A percentile compares a stretch with the other conserved stretches of the same genome.
phyloP scores from a whole-genome alignment of 192 early-diverging fungal species.

The Pecoramyces ruminantium region DNA sequence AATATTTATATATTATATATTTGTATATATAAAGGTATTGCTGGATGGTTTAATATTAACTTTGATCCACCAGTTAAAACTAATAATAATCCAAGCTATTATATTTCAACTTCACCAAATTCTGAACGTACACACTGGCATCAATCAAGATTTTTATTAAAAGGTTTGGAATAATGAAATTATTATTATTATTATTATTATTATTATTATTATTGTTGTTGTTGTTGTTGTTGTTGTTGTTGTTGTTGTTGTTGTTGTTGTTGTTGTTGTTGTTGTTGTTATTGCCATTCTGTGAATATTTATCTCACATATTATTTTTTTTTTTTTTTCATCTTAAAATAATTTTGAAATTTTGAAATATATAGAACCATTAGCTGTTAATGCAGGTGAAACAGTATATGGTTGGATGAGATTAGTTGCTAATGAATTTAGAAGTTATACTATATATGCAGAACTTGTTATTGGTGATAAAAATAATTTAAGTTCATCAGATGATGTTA shows the following conservation, averaged over 20 bases:
- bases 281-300: too few species aligned
- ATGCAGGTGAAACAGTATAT: conserved; percentile 68
- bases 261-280: too few species aligned
- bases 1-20: neutral
- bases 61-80: conserved; percentile 42
- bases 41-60: conserved; percentile 90
- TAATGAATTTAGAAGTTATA: conserved; percentile 85
- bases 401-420: conserved; percentile 74
- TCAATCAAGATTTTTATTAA: conserved; percentile 81
- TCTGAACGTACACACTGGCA: conserved; percentile 86
- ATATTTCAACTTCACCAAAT: conserved; percentile 72
- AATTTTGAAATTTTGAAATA: neutral
- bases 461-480: conserved; percentile 23
- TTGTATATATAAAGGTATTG: conserved; percentile 74
- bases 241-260: too few species aligned
- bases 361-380: conserved; percentile 80
- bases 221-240: too few species aligned
- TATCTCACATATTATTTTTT: too few species aligned
- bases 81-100: conserved; percentile 27
- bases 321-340: neutral
- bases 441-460: conserved; percentile 56
- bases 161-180: conserved; percentile 9
- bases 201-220: too few species aligned
- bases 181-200: too few species aligned
- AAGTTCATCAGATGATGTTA: neutral